Evolutionary conservation across 108 stramenopile species (phyloP), one percentile per base, ranked within the genome.

Genomic region (Discostella stelligeroides): DNA sequence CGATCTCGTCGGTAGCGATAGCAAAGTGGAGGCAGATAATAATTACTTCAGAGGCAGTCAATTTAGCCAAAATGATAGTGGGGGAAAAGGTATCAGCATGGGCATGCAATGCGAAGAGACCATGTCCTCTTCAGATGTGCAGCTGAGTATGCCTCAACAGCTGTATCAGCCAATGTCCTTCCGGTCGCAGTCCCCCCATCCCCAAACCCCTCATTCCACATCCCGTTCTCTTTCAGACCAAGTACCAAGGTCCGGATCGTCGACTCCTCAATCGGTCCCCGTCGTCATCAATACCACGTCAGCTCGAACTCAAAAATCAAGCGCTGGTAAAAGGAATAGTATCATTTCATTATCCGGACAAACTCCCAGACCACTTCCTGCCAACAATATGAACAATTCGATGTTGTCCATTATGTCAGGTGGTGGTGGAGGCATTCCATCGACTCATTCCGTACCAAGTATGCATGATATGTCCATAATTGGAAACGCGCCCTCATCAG

Each of bases 31-130:
- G 20, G 53, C 18, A 38, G 61, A 67, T 21, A 61, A 75, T 25
- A 49, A 23, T 4, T 56, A 21, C 29, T 65, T 55, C 9, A 63
- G 47, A 21, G 29, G 21, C 27, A 63, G 51, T 55, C 61, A 56
- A 7, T 18, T 53, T n/a, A 73, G 57, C 17, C 51, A 66, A 66
- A 66, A 51, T 51, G 37, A 34, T 2, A 38, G 48, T 15, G 65
- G 60, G 20, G 8, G 58, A 14, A 60, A 50, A 3, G 34, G 53
- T 28, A 38, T 42, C 17, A 66, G 66, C 14, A 75, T 75, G 75
- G 75, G 54, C 15, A 62, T 75, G 61, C 61, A 45, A 46, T 62
- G 75, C 34, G 51, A 42, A 4, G 63, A 48, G 13, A 27, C 45
- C 9, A 59, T 30, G 20, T 20, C 63, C 30, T 20, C 29, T 17